These are phyloP conservation scores for Eucalyptus coolabah DNA, from an alignment of 345 rosid species.

Conservation along the genomic window DNA sequence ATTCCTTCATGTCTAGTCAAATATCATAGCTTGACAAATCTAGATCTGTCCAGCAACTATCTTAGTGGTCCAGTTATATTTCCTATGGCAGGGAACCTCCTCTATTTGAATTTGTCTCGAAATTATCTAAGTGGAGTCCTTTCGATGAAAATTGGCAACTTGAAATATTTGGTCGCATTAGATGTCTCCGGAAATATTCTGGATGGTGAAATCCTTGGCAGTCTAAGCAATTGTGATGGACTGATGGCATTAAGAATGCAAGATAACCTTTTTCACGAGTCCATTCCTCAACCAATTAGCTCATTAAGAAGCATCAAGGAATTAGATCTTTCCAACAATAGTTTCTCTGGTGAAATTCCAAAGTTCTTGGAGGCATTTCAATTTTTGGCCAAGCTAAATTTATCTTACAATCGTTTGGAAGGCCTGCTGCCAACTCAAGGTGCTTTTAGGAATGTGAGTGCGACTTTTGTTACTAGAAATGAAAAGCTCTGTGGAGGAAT, in stretches of 20 bases:
- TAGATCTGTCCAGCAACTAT: not conserved
- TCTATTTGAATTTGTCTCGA: not conserved
- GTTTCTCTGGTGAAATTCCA: not conserved
- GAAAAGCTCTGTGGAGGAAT: not conserved
- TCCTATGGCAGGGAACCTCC: not conserved
- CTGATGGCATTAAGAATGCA: not conserved
- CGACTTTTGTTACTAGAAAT: not conserved
- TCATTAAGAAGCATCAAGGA: not conserved
- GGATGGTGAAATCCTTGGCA: not conserved
- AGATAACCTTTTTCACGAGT: not conserved
- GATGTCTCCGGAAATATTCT: not conserved
- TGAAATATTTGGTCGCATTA: not conserved
- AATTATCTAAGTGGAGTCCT: not conserved
- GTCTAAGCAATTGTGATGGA: not conserved
- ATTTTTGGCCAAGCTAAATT: rapidly evolving
- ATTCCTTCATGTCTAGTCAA: not conserved
- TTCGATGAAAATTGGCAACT: not conserved
- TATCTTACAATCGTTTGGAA: not conserved
- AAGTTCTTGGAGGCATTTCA: not conserved
- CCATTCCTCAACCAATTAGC: not conserved
- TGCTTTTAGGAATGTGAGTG: not conserved
- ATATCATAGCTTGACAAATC: not conserved
- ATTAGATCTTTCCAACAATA: not conserved
- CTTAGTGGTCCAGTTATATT: not conserved
- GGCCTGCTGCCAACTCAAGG: not conserved